Evolutionary conservation across 441 rosid genomes (phyloP).

Genomic region (Lepidium campestre): DNA sequence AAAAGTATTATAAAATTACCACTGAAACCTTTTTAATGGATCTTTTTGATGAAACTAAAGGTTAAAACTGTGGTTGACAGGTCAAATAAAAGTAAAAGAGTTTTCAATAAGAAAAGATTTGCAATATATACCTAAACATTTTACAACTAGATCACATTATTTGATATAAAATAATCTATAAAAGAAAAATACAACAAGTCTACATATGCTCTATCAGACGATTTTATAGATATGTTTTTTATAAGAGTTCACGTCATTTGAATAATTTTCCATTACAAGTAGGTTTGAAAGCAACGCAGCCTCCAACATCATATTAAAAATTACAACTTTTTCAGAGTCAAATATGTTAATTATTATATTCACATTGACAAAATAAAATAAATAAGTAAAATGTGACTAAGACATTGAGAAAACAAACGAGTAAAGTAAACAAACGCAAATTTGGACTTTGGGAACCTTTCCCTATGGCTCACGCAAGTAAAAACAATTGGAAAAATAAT

Average conservation of each 20-base stretch:
- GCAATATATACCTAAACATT: too few relatives aligned
- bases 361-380: too few relatives aligned
- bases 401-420: not conserved
- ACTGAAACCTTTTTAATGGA: too few relatives aligned
- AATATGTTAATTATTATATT: not conserved
- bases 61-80: too few relatives aligned
- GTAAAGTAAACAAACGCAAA: slow-evolving; percentile 5
- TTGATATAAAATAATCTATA: too few relatives aligned
- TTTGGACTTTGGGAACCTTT: not conserved
- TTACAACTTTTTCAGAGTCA: not conserved
- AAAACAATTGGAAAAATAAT: not conserved
- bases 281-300: slow-evolving; percentile 1
- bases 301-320: not conserved
- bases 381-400: not conserved
- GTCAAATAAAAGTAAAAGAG: too few relatives aligned
- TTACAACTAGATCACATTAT: too few relatives aligned
- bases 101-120: too few relatives aligned
- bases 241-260: not conserved
- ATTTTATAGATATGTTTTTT: not conserved
- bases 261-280: not conserved
- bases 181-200: not conserved
- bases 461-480: slow-evolving; percentile 11
- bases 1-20: too few relatives aligned
- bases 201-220: not conserved
- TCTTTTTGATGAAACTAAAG: too few relatives aligned